Percentiles rank a stretch among this genome's conserved stretches.
phyloP scores from a whole-genome alignment of 352 stramenopile species.

The Globisporangium viniferum region DNA sequence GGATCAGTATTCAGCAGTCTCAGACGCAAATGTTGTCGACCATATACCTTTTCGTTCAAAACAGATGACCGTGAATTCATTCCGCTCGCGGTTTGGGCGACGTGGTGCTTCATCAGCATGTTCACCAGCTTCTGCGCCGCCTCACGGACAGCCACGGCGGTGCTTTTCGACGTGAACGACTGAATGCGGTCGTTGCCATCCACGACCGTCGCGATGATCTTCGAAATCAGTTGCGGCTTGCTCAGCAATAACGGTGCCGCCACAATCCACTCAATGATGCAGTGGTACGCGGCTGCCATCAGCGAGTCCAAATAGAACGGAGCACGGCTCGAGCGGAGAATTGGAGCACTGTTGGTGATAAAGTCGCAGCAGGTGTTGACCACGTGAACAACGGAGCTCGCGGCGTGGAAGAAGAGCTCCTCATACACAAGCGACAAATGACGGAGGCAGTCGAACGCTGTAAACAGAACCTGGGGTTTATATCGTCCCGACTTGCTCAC shows the following conservation, averaged over 20 bases:
- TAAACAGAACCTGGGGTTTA: slow-evolving; percentile 83
- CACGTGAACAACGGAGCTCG: slow-evolving; percentile 75
- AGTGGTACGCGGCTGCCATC: slow-evolving; percentile 76
- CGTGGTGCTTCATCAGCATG: slow-evolving; percentile 87
- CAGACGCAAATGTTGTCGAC: not conserved
- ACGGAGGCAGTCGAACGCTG: slow-evolving; percentile 80
- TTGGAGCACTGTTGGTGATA: slow-evolving; percentile 70
- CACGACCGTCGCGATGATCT: slow-evolving; percentile 81
- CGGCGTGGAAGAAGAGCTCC: slow-evolving; percentile 72
- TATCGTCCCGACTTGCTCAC: slow-evolving; percentile 79
- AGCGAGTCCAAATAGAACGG: slow-evolving; percentile 83
- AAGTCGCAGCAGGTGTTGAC: slow-evolving; percentile 87
- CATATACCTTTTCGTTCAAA: slow-evolving; percentile 61
- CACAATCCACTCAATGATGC: slow-evolving; percentile 85
- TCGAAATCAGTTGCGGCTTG: slow-evolving; percentile 71
- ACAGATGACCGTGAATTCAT: slow-evolving; percentile 40
- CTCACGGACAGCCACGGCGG: slow-evolving; percentile 55
- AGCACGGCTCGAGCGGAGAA: slow-evolving; percentile 66
- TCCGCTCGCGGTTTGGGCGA: slow-evolving; percentile 50
- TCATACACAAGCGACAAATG: slow-evolving; percentile 78
- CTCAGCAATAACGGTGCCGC: slow-evolving; percentile 65
- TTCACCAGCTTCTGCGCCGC: slow-evolving; percentile 78
- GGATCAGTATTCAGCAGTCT: not conserved
- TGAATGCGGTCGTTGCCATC: slow-evolving; percentile 73
- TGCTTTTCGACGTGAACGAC: slow-evolving; percentile 50